Percentiles rank a stretch among this genome's conserved stretches.
These are phyloP conservation scores for Polygonum maritimum DNA, from an alignment of 148 eudicot species.

Conservation along the genomic window DNA sequence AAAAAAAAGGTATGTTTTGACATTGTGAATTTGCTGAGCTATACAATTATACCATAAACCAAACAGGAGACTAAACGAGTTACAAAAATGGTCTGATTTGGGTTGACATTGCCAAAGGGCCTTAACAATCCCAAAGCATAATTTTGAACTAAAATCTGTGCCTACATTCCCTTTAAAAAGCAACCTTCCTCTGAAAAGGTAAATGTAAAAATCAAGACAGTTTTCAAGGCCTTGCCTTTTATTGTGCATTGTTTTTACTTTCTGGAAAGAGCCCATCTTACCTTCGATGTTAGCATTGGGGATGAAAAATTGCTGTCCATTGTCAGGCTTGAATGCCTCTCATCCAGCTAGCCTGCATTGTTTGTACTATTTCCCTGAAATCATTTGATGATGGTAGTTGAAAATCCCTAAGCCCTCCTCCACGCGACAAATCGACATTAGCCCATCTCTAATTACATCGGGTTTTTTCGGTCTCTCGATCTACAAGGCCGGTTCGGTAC, in stretches of 20 bases:
- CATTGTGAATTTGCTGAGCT: neutral
- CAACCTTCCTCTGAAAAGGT: neutral
- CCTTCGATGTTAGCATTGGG: neutral
- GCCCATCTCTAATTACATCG: neutral
- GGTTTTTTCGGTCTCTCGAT: too few relatives aligned
- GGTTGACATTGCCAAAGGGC: neutral
- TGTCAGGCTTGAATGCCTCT: slow-evolving; percentile 4
- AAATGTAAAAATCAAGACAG: neutral
- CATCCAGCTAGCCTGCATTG: neutral
- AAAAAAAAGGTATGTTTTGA: neutral
- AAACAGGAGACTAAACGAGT: neutral
- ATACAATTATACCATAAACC: neutral
- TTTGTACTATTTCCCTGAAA: neutral
- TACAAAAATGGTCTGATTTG: neutral
- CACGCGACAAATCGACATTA: neutral
- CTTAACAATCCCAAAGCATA: too few relatives aligned
- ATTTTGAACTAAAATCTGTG: neutral
- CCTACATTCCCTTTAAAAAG: neutral
- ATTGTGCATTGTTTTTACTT: slow-evolving; percentile 1
- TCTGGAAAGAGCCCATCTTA: neutral
- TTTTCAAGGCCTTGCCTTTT: slow-evolving; percentile 1
- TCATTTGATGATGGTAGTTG: neutral
- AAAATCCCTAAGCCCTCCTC: neutral
- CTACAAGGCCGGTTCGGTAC: too few relatives aligned
- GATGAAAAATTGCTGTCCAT: slow-evolving; percentile 1